Percentiles rank a stretch among this genome's conserved stretches.
These are phyloP conservation scores for Apiotrichum gracile DNA, from an alignment of 1,284 basidiomycete genomes.

Conservation along the genomic window DNA sequence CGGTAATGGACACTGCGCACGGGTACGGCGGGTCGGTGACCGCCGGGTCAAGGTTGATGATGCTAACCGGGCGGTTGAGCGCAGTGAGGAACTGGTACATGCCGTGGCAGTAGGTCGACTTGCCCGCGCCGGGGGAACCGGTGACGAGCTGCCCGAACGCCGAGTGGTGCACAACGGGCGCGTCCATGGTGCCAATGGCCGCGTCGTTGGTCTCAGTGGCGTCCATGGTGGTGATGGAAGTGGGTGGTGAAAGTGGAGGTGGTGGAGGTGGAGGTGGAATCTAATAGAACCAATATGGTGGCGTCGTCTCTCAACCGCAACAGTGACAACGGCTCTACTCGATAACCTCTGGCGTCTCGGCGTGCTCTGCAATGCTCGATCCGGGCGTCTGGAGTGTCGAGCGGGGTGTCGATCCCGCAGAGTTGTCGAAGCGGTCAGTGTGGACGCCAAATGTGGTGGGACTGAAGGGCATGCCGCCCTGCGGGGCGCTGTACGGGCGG, in stretches of 20 bases:
- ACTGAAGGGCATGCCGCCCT: conserved; percentile 1
- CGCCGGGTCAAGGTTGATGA: conserved; percentile 95
- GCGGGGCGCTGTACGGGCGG: background rate
- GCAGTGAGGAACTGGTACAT: conserved; percentile 88
- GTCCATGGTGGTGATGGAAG: conserved; percentile 20
- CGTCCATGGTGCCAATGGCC: background rate
- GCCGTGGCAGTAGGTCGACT: conserved; percentile 89
- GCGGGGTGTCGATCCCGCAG: background rate
- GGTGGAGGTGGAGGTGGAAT: too few relatives aligned
- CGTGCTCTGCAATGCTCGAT: background rate
- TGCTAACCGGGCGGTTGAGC: conserved; percentile 72
- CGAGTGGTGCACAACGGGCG: conserved; percentile 16
- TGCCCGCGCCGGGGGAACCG: conserved; percentile 86
- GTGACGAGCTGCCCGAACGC: conserved; percentile 60
- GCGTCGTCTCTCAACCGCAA: too few relatives aligned
- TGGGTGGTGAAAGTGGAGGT: background rate
- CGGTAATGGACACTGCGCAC: conserved; percentile 77
- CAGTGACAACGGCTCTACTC: too few relatives aligned
- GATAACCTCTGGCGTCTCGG: conserved; percentile 3
- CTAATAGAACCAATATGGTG: background rate
- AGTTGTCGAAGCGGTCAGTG: background rate
- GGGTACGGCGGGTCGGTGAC: conserved; percentile 85
- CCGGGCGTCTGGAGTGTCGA: background rate
- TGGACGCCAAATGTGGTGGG: conserved; percentile 13
- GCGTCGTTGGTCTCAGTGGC: conserved; percentile 19